A percentile compares a stretch with the other conserved stretches of the same genome.
Evolutionary conservation across 768 basidiomycete genomes (phyloP).

Genomic region (Gymnopilus dilepis): DNA sequence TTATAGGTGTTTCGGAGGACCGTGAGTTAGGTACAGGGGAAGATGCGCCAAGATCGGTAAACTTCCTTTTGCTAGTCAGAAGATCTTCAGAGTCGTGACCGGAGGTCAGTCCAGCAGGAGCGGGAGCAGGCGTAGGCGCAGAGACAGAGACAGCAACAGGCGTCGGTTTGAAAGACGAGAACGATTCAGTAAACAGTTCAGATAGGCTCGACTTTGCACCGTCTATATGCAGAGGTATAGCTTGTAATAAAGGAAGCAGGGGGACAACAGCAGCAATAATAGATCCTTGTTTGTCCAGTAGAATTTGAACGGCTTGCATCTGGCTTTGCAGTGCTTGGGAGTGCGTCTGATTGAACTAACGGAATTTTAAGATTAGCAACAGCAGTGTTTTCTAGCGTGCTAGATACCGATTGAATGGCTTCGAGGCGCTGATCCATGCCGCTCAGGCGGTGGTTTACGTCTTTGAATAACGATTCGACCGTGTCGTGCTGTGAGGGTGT

Average conservation of each 20-base stretch:
- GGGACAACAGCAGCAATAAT: slow-evolving; percentile 61
- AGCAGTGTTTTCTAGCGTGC: not conserved
- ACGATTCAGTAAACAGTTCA: slow-evolving; percentile 30
- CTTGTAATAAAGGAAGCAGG: slow-evolving; percentile 63
- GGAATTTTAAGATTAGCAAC: slow-evolving; percentile 2
- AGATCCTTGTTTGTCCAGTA: slow-evolving; percentile 67
- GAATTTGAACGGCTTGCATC: slow-evolving; percentile 56
- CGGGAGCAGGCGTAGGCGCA: not conserved
- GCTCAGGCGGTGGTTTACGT: slow-evolving; percentile 47
- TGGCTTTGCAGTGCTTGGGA: slow-evolving; percentile 56
- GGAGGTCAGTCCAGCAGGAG: not conserved
- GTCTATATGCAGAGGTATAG: slow-evolving; percentile 63
- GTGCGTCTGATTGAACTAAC: slow-evolving; percentile 53
- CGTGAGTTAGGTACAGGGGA: slow-evolving; percentile 8
- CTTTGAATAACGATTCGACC: slow-evolving; percentile 46
- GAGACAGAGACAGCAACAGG: not conserved
- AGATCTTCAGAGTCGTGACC: not conserved
- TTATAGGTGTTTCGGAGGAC: not conserved
- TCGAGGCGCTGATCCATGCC: slow-evolving; percentile 60
- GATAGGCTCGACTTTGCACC: slow-evolving; percentile 38
- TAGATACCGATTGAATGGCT: slow-evolving; percentile 55
- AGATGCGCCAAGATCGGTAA: not conserved
- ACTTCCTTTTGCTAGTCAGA: slow-evolving; percentile 15
- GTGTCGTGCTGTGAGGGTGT: slow-evolving; percentile 53
- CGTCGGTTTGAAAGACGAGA: not conserved